These are phyloP conservation scores for Pseudogymnoascus sp. DNA, from an alignment of 2,329 filamentous ascomycete species.

Conservation along the genomic window DNA sequence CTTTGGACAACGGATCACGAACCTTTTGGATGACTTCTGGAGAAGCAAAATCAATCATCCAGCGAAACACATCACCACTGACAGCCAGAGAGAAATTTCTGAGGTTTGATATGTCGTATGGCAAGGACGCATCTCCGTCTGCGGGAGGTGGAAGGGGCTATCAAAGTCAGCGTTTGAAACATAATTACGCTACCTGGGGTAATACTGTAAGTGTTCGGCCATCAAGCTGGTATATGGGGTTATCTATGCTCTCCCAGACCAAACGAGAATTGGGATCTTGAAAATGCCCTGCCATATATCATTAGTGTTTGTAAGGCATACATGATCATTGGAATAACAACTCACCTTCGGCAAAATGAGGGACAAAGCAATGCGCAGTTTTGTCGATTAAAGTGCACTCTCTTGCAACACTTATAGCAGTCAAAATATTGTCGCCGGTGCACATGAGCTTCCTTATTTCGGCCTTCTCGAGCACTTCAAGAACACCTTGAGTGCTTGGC, in stretches of 20 bases:
- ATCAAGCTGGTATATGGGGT: conserved; percentile 69
- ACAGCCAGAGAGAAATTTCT: conserved; percentile 84
- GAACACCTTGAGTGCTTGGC: conserved; percentile 69
- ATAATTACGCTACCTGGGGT: background rate
- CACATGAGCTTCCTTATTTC: conserved; percentile 92
- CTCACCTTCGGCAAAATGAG: conserved; percentile 70
- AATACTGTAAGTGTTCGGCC: conserved; percentile 63
- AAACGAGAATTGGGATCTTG: conserved; percentile 66
- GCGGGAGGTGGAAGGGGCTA: conserved; percentile 64
- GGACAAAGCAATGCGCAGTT: conserved; percentile 83
- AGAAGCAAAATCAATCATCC: conserved; percentile 86
- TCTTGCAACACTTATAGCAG: conserved; percentile 88
- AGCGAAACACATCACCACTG: conserved; percentile 89
- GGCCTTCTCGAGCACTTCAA: conserved; percentile 73
- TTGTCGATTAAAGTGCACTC: conserved; percentile 79
- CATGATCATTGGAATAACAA: conserved; percentile 8
- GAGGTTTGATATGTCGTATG: conserved; percentile 73
- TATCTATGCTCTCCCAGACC: conserved; percentile 92
- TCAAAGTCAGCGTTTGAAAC: conserved; percentile 13
- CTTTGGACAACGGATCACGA: conserved; percentile 22
- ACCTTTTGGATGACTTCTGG: conserved; percentile 68
- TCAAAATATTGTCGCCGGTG: conserved; percentile 95
- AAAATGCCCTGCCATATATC: conserved; percentile 47
- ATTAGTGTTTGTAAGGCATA: background rate
- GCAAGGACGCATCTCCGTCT: conserved; percentile 71